Percentiles rank a stretch among this genome's conserved stretches.
Conservation (phyloP, 805 yeast genomes). For the Ogataea glucozyma region DNA sequence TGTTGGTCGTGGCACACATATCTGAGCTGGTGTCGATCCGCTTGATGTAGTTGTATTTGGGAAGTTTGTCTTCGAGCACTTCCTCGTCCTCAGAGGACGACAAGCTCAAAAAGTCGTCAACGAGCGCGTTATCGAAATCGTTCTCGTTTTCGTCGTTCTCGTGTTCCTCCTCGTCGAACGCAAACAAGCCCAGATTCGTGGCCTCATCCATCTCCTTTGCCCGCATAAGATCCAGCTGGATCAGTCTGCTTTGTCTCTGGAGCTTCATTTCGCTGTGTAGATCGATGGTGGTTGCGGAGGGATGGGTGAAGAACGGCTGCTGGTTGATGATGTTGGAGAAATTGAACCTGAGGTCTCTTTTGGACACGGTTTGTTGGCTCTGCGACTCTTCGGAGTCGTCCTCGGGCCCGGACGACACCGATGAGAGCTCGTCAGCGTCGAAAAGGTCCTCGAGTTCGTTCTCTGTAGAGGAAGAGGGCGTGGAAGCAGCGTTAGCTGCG, state of each 20-base stretch:
- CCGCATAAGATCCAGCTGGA: slow-evolving; percentile 29
- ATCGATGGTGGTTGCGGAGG: slow-evolving; percentile 28
- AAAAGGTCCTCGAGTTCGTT: slow-evolving; percentile 4
- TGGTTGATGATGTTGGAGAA: slow-evolving; percentile 30
- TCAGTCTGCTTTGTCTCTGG: slow-evolving; percentile 33
- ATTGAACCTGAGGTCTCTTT: slow-evolving; percentile 26
- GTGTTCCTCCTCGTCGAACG: slow-evolving; percentile 12
- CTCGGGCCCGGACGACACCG: slow-evolving; percentile 8
- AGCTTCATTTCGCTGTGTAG: slow-evolving; percentile 32
- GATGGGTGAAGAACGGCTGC: slow-evolving; percentile 28
- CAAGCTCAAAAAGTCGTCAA: slow-evolving; percentile 25
- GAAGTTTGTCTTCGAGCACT: slow-evolving; percentile 17
- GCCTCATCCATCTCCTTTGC: slow-evolving; percentile 19
- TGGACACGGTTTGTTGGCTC: slow-evolving; percentile 14
- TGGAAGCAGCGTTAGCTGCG: no score
- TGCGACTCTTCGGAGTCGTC: slow-evolving; percentile 7
- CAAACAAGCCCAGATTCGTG: slow-evolving; percentile 6
- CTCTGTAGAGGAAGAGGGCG: neutral
- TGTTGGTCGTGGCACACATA: slow-evolving; percentile 6
- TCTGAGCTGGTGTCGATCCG: slow-evolving; percentile 11
- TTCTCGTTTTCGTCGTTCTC: slow-evolving; percentile 7
- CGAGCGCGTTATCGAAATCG: slow-evolving; percentile 12
- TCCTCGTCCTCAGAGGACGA: slow-evolving; percentile 32
- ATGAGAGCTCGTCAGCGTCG: slow-evolving; percentile 2
- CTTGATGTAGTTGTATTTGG: slow-evolving; percentile 14